phyloP scores from a whole-genome alignment of 2,329 filamentous ascomycete genomes.

The Penicillium thymicola region DNA sequence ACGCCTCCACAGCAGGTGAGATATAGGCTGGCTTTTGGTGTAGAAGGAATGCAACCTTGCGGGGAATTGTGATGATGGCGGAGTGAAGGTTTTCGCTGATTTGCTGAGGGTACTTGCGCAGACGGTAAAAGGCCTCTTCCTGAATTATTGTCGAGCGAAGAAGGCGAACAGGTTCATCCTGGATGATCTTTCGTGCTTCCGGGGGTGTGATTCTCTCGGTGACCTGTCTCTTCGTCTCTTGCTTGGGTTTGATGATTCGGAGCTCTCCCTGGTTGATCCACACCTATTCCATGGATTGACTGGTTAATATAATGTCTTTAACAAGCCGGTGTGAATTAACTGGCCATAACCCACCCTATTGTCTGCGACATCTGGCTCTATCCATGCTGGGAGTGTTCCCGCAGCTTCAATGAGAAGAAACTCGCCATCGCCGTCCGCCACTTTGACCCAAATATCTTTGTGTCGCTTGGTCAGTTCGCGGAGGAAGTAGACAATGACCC shows the following conservation, averaged over 20 bases:
- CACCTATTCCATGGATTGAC: conserved; percentile 46
- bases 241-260: conserved; percentile 61
- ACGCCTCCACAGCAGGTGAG: conserved; percentile 80
- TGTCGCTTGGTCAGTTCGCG: conserved; percentile 74
- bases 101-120: conserved; percentile 76
- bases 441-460: conserved; percentile 72
- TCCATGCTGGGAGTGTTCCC: conserved; percentile 79
- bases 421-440: conserved; percentile 87
- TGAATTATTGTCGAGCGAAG: conserved; percentile 73
- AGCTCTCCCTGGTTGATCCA: conserved; percentile 82
- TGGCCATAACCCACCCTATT: conserved; percentile 56
- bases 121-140: conserved; percentile 83
- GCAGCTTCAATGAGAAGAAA: conserved; percentile 94
- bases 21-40: conserved; percentile 72
- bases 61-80: conserved; percentile 69
- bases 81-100: conserved; percentile 74
- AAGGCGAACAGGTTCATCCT: conserved; percentile 54
- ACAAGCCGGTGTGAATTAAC: neutral
- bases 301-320: neutral
- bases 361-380: conserved; percentile 84
- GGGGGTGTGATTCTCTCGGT: conserved; percentile 55
- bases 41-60: conserved; percentile 76
- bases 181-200: conserved; percentile 63
- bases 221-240: conserved; percentile 44
- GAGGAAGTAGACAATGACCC: conserved; percentile 89